Conservation (phyloP, 2,329 filamentous ascomycete species). For the Venturia asperata region DNA sequence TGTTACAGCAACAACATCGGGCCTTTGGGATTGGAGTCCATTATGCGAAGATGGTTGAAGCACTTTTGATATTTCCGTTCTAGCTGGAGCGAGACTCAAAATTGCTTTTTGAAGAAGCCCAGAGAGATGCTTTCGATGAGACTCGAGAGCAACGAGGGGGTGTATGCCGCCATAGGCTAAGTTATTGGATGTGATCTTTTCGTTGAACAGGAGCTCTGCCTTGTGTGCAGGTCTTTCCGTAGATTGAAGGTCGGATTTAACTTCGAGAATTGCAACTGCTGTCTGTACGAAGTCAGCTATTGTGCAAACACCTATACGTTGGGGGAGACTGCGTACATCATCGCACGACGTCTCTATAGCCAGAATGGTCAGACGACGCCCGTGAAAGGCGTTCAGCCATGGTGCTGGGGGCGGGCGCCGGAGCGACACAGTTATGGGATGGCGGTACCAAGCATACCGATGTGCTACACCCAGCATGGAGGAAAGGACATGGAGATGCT, state of each 20-base stretch:
- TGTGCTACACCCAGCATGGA: background rate
- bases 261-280: conserved; percentile 73
- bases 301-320: background rate
- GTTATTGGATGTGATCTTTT: conserved; percentile 75
- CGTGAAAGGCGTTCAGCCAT: conserved; percentile 2
- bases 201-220: conserved; percentile 66
- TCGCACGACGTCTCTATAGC: conserved; percentile 86
- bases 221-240: conserved; percentile 22
- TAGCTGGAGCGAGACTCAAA: conserved; percentile 27
- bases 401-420: background rate
- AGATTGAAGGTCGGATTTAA: conserved; percentile 27
- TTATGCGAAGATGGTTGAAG: conserved; percentile 50
- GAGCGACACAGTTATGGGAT: background rate
- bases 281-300: conserved; percentile 39
- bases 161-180: conserved; percentile 69
- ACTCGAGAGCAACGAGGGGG: conserved; percentile 65
- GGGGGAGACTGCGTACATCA: conserved; percentile 42
- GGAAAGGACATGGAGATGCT: background rate
- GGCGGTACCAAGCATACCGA: conserved; percentile 11
- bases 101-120: conserved; percentile 58
- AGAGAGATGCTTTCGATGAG: conserved; percentile 66
- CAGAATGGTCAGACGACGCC: conserved; percentile 42
- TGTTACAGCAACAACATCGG: conserved; percentile 83
- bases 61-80: conserved; percentile 59
- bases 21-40: conserved; percentile 35